phyloP scores from a whole-genome alignment of 352 stramenopile genomes.

The Halophytophthora batemanensis region DNA sequence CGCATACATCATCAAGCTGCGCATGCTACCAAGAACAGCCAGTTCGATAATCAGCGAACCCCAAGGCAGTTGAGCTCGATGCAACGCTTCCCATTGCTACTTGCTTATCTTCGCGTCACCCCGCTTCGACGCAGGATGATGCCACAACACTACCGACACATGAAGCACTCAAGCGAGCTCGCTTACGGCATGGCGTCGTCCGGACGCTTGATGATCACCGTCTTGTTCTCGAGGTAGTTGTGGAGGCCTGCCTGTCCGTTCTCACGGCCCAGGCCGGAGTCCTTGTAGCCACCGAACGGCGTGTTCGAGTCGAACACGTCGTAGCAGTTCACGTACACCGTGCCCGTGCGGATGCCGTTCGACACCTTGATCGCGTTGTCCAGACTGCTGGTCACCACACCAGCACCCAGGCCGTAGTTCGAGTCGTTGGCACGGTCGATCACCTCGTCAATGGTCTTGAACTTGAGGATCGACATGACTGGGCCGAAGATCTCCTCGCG shows the following conservation, averaged over 20 bases:
- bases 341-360: slow-evolving; percentile 85
- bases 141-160: slow-evolving; percentile 15
- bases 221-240: slow-evolving; percentile 82
- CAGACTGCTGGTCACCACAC: slow-evolving; percentile 89
- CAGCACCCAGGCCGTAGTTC: slow-evolving; percentile 84
- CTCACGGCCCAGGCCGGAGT: slow-evolving; percentile 84
- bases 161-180: slow-evolving; percentile 2
- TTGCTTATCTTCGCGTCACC: slow-evolving; percentile 5
- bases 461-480: slow-evolving; percentile 88
- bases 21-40: too few relatives aligned
- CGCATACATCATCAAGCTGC: too few relatives aligned
- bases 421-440: slow-evolving; percentile 86
- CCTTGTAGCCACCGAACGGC: slow-evolving; percentile 87
- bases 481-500: slow-evolving; percentile 93
- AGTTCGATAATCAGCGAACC: too few relatives aligned
- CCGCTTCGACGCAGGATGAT: slow-evolving; percentile 3
- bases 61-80: too few relatives aligned
- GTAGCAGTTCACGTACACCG: slow-evolving; percentile 95
- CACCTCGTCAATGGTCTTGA: slow-evolving; percentile 88
- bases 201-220: slow-evolving; percentile 66
- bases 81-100: slow-evolving; percentile 7
- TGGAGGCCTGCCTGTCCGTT: slow-evolving; percentile 65
- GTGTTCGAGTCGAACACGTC: slow-evolving; percentile 84
- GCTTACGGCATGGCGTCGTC: slow-evolving; percentile 35
- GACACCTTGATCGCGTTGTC: slow-evolving; percentile 84